Evolutionary conservation across 2,329 filamentous ascomycete species (phyloP), one percentile per base, ranked within the genome.

Genomic region (Thelonectria olida): DNA sequence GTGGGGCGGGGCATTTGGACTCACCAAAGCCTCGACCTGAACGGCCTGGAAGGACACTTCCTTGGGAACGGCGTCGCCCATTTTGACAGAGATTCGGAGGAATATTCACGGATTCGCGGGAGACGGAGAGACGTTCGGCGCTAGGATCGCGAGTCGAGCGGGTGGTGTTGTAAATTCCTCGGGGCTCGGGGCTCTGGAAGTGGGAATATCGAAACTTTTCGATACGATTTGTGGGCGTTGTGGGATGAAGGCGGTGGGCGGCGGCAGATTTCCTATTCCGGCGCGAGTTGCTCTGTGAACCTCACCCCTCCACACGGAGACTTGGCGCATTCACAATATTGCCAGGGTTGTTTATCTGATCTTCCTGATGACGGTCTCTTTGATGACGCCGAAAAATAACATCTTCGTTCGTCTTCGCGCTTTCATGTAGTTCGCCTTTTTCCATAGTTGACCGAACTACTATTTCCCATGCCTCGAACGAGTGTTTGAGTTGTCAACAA

Each of bases 21-120:
- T 78, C 86, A 97, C 95, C 85, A 98, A 85, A 75, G 95, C 93
- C 85, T 97, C 94, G 76, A 98, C 90, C 84, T 97, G 93, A 74
- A 97, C 92, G 80, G 92, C 87, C 85, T 90, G 91, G 81, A 96
- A 86, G 78, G 92, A 88, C 78, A 81, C 81, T 78, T 92, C 89
- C 82, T 89, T 91, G 64, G 76, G 71, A 72, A 79, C 42, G 22
- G 42, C 75, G 68, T 89, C 87, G 71, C 82, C 85, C 87, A 89
- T 89, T 69, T 75, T 86, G 72, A 72, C 62, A 65, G 62, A 67
- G 63, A 47, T 70, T 68, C 62, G 59, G 58, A 57, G 51, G 65
- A 42, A 62, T 64, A 70, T 65, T 61, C 63, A 69, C 66, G 66
- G 55, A 55, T 64, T 62, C 64, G 66, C 65, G 66, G 64, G 59